Evolutionary conservation across 2,329 filamentous ascomycete genomes (phyloP), one percentile per base, ranked within the genome.

Genomic region (Trichoderma atrobrunneum): DNA sequence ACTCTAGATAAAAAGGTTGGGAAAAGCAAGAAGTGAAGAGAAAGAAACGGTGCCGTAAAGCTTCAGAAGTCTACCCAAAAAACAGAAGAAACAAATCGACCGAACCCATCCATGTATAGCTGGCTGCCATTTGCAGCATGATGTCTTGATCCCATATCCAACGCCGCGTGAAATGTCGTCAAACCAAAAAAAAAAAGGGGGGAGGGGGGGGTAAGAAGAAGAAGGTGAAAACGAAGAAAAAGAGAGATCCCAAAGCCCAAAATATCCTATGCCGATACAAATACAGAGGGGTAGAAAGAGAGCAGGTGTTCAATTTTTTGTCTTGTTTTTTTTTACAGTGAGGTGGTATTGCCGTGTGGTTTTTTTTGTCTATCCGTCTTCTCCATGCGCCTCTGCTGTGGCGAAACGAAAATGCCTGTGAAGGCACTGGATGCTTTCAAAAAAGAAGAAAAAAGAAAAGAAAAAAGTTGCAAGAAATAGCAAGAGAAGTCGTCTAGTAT

Each of bases 401-500:
- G 43, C 63, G 48, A 12, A 68, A 60, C 30, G 34, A 43, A 28
- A 68, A 26, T 32, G 65, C 65, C 56, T 36, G 34, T 26, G 51
- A 48, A 68, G 34, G 54, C 54, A 59, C 39, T 43, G 18, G 18
- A 60, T 34, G 65, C 51, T 59, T 60, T 34, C 28, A 60, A 60
- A n/a, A 36, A 28, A 28, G 3, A 16, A 57, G 12, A 12, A 48
- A 59, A 48, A 16, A 24, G 10, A 16, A 43, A n/a, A 16, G 18
- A 61, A 30, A 24, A 16, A 63, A 48, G 7, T 24, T 28, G 24
- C 8, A 30, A 43, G 12, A 28, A 28, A 51, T 18, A 32, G 18
- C 26, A 18, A 10, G 24, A 63, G 24, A 43, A 51, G 26, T 18
- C 11, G 4, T 24, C 77, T 83, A 84, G 82, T 86, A 86, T 81